A percentile compares a stretch with the other conserved stretches of the same genome.
These are phyloP conservation scores for Tuber umbilicatum DNA, from an alignment of 495 filamentous ascomycete species.

Conservation along the genomic window DNA sequence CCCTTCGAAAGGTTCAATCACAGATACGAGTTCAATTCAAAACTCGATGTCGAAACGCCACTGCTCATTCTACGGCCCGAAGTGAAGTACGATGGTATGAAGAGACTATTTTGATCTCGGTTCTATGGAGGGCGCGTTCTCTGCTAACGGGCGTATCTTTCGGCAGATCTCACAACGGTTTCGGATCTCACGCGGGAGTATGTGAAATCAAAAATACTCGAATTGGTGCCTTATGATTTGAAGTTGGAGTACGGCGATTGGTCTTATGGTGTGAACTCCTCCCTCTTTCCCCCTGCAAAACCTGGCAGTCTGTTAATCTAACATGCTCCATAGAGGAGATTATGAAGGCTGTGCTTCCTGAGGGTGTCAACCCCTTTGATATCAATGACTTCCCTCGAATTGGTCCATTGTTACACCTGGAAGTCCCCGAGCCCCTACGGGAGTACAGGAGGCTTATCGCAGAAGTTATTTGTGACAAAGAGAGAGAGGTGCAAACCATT, in stretches of 20 bases:
- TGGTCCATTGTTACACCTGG: constrained; percentile 84
- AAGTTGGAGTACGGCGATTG: constrained; percentile 75
- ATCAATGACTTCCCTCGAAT: constrained; percentile 56
- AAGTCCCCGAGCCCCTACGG: constrained; percentile 68
- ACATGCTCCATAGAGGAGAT: constrained; percentile 59
- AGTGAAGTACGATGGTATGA: constrained; percentile 60
- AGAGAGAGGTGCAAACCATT: constrained; percentile 66
- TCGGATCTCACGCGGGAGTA: constrained; percentile 59
- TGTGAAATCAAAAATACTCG: constrained; percentile 57
- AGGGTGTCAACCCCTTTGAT: constrained; percentile 58
- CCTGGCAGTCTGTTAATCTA: not conserved
- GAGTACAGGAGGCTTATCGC: constrained; percentile 72
- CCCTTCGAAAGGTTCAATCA: constrained; percentile 9
- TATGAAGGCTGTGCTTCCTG: constrained; percentile 66
- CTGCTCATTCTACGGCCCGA: constrained; percentile 67
- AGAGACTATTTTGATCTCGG: not conserved
- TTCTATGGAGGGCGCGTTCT: not conserved
- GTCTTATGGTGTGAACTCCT: constrained; percentile 59
- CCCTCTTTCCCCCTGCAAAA: not conserved
- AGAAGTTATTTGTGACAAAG: constrained; percentile 78
- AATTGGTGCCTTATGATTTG: constrained; percentile 64
- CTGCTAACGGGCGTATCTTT: not conserved
- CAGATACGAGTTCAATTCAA: constrained; percentile 46
- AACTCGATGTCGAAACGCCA: constrained; percentile 6
- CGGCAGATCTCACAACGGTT: constrained; percentile 65